Percentiles rank a stretch among this genome's conserved stretches.
These are phyloP conservation scores for Candida adriatica DNA, from an alignment of 805 yeast species.

Conservation along the genomic window DNA sequence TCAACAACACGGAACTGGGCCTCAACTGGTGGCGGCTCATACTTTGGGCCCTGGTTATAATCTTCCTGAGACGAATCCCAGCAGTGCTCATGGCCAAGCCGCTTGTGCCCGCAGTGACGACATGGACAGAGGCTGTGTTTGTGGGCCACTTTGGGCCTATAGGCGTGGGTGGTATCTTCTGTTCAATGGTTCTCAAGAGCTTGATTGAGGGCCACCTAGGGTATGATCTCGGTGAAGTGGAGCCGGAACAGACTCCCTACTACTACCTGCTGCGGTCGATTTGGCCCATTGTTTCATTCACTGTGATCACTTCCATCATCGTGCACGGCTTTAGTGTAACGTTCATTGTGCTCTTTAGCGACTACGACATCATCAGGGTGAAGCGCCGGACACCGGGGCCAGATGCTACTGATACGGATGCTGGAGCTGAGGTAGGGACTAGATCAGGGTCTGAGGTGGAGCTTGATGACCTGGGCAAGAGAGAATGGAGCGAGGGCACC, in stretches of 20 bases:
- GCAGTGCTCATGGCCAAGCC: slow-evolving; percentile 70
- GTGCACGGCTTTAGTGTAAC: slow-evolving; percentile 91
- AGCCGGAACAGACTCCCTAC: slow-evolving; percentile 51
- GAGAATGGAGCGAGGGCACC: neutral
- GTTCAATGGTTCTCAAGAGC: slow-evolving; percentile 69
- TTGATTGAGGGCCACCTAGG: slow-evolving; percentile 41
- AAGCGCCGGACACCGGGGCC: neutral
- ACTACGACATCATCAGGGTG: slow-evolving; percentile 7
- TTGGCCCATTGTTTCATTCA: slow-evolving; percentile 80
- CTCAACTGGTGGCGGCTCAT: slow-evolving; percentile 74
- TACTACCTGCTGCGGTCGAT: slow-evolving; percentile 40
- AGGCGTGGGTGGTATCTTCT: slow-evolving; percentile 90
- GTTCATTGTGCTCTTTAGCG: slow-evolving; percentile 25
- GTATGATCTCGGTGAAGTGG: slow-evolving; percentile 27
- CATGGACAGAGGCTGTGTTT: slow-evolving; percentile 90
- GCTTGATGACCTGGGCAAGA: neutral
- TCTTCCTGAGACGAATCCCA: slow-evolving; percentile 75
- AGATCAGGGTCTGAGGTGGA: no score
- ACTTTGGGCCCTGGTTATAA: slow-evolving; percentile 62
- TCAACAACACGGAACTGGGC: slow-evolving; percentile 57
- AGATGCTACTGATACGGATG: slow-evolving; percentile 1
- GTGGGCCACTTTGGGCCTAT: slow-evolving; percentile 96
- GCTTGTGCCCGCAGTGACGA: slow-evolving; percentile 74
- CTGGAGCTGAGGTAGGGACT: slow-evolving; percentile 2
- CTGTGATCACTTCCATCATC: slow-evolving; percentile 75